phyloP scores from a whole-genome alignment of 139 green algal genomes.

The Nannochloris sp. region DNA sequence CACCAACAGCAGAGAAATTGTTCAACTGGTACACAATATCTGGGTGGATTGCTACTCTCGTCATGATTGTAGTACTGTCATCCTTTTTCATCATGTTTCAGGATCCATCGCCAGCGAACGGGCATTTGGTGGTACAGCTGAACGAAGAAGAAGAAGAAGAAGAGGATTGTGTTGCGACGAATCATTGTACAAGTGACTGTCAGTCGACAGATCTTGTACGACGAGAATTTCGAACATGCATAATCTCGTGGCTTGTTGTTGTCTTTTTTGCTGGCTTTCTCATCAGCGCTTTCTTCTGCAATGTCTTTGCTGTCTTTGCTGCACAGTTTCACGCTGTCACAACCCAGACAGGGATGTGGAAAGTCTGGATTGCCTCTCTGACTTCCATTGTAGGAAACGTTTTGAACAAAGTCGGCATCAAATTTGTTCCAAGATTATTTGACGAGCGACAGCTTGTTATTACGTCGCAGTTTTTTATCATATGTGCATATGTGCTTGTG shows the following conservation, averaged over 20 bases:
- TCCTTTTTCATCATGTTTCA: slow-evolving; percentile 14
- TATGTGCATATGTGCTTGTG: slow-evolving; percentile 9
- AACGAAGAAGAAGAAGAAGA: neutral
- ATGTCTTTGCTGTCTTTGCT: slow-evolving; percentile 29
- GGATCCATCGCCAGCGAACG: slow-evolving; percentile 20
- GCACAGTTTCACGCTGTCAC: slow-evolving; percentile 20
- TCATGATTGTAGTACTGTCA: slow-evolving; percentile 3
- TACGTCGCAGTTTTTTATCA: neutral
- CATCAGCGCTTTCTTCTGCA: slow-evolving; percentile 2
- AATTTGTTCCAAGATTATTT: neutral
- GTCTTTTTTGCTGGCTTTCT: slow-evolving; percentile 1
- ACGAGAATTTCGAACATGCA: neutral
- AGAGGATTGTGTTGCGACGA: neutral
- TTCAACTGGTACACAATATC: slow-evolving; percentile 32
- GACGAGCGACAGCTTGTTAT: slow-evolving; percentile 12
- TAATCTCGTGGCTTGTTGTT: slow-evolving; percentile 5
- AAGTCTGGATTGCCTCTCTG: slow-evolving; percentile 3
- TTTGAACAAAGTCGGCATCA: slow-evolving; percentile 1
- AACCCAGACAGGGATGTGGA: slow-evolving; percentile 9
- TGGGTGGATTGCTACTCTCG: slow-evolving; percentile 12
- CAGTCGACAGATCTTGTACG: neutral
- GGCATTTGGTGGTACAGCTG: slow-evolving; percentile 8
- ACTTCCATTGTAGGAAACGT: slow-evolving; percentile 3
- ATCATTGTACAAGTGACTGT: neutral
- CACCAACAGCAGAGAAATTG: slow-evolving; percentile 11